These are phyloP conservation scores for Lavandula angustifolia DNA, from an alignment of 257 asterid species.

Conservation along the genomic window DNA sequence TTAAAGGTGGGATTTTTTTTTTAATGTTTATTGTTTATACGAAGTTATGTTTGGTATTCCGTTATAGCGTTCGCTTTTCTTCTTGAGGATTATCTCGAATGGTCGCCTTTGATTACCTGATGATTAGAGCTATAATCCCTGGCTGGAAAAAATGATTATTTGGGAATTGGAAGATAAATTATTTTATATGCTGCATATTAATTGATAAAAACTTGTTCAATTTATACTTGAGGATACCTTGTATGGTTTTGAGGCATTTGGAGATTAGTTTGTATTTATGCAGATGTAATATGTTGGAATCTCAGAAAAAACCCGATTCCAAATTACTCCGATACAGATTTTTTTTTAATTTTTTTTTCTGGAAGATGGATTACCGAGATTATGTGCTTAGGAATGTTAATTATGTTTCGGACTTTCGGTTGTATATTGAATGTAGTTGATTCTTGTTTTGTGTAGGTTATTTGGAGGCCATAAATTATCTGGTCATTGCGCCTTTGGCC, in stretches of 20 bases:
- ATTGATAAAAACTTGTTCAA: too few relatives aligned
- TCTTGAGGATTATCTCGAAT: background rate
- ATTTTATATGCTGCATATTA: background rate
- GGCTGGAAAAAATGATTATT: background rate
- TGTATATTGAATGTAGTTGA: background rate
- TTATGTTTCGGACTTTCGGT: background rate
- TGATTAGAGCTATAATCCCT: background rate
- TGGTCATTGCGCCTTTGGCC: constrained; percentile 16
- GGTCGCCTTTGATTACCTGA: background rate
- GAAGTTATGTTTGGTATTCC: background rate
- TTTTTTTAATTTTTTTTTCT: too few relatives aligned
- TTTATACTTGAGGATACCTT: too few relatives aligned
- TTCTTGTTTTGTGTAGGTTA: constrained; percentile 28
- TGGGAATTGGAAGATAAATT: background rate
- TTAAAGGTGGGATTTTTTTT: background rate
- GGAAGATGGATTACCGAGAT: background rate
- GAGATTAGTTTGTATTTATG: too few relatives aligned
- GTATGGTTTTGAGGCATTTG: too few relatives aligned
- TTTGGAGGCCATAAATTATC: constrained; percentile 26
- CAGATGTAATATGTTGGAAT: too few relatives aligned
- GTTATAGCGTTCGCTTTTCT: background rate
- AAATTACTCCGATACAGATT: too few relatives aligned
- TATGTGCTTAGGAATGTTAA: background rate
- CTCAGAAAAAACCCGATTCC: too few relatives aligned
- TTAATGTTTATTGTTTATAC: background rate